Conservation (phyloP, 192 early-diverging fungal genomes). For the Mortierella claussenii region DNA sequence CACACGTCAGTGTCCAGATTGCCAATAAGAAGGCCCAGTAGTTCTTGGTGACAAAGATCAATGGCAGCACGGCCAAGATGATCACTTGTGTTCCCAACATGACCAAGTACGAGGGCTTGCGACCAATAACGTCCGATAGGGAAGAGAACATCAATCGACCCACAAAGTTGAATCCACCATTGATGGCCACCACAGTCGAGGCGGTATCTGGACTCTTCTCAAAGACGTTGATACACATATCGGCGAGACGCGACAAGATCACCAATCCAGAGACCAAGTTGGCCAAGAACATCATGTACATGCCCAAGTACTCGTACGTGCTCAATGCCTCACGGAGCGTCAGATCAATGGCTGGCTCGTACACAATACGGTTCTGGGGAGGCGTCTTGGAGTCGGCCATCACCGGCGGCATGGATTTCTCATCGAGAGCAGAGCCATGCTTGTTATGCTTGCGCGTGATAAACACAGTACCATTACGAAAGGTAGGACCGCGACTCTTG, state of each 20-base stretch:
- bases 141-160: slow-evolving; percentile 65
- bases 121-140: slow-evolving; percentile 68
- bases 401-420: slow-evolving; percentile 52
- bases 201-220: slow-evolving; percentile 59
- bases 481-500: slow-evolving; percentile 63
- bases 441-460: slow-evolving; percentile 50
- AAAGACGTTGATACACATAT: slow-evolving; percentile 65
- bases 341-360: slow-evolving; percentile 56
- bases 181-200: slow-evolving; percentile 66
- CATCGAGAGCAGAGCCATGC: slow-evolving; percentile 40
- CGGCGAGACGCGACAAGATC: slow-evolving; percentile 67
- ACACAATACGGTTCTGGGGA: slow-evolving; percentile 57
- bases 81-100: slow-evolving; percentile 67
- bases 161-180: slow-evolving; percentile 70
- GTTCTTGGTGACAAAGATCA: slow-evolving; percentile 62
- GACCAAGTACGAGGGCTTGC: slow-evolving; percentile 74
- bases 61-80: slow-evolving; percentile 66
- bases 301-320: slow-evolving; percentile 70
- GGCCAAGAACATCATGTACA: slow-evolving; percentile 69
- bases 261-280: slow-evolving; percentile 72
- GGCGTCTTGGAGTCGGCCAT: slow-evolving; percentile 62
- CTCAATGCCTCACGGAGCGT: slow-evolving; percentile 64
- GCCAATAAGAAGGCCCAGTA: slow-evolving; percentile 70
- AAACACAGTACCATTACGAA: slow-evolving; percentile 46
- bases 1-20: slow-evolving; percentile 69